A percentile compares a stretch with the other conserved stretches of the same genome.
Evolutionary conservation across 257 asterid species (phyloP).

Genomic region (Nyctanthes arbortristis): DNA sequence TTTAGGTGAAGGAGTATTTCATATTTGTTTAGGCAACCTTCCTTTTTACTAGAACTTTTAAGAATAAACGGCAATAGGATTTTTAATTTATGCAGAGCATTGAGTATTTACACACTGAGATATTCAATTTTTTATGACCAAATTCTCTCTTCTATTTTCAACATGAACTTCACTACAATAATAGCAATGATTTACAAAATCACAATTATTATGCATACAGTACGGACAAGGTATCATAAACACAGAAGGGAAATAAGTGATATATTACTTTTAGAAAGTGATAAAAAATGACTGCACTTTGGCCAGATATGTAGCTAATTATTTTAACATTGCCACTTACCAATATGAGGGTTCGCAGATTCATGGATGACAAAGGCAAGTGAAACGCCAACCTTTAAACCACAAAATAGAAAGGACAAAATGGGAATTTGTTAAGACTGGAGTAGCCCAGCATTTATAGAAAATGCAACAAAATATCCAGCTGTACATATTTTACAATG

Average conservation of each 20-base stretch:
- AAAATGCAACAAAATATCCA: conserved; percentile 9
- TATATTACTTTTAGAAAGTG: conserved; percentile 8
- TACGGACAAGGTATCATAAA: conserved; percentile 8
- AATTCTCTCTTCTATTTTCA: no score
- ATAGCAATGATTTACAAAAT: background rate
- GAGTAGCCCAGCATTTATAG: conserved; percentile 14
- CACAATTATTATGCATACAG: background rate
- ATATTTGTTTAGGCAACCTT: background rate
- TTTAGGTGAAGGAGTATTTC: no score
- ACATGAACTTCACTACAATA: background rate
- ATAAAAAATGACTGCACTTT: background rate
- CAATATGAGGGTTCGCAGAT: conserved; percentile 98
- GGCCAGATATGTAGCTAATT: background rate
- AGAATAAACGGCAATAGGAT: background rate
- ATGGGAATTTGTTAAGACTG: conserved; percentile 15
- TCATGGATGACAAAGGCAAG: conserved; percentile 99
- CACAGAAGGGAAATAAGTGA: conserved; percentile 3
- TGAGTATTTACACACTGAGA: background rate
- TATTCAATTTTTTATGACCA: background rate
- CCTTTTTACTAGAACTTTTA: background rate
- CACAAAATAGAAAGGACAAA: conserved; percentile 29
- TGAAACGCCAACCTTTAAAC: conserved; percentile 83
- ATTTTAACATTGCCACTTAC: conserved; percentile 40
- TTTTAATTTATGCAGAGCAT: background rate
- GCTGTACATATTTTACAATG: background rate